These are phyloP conservation scores for Circinella minor DNA, from an alignment of 371 early-diverging fungal genomes.

Conservation along the genomic window DNA sequence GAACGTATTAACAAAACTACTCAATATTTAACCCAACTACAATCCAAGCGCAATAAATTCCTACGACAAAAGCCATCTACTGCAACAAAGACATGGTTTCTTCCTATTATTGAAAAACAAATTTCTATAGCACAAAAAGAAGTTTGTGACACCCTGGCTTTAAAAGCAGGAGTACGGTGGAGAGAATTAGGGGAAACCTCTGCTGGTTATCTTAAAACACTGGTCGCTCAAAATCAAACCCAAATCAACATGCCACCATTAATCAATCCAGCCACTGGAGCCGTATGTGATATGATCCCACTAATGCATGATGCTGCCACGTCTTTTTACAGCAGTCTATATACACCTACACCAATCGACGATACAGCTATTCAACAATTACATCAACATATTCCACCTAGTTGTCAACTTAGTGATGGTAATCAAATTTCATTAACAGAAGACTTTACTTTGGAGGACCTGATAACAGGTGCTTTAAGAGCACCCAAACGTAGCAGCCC, in stretches of 20 bases:
- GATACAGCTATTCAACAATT: not conserved
- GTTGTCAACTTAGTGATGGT: not conserved
- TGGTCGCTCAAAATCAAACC: not conserved
- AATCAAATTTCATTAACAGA: not conserved
- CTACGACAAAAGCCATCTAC: not conserved
- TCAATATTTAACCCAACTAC: not conserved
- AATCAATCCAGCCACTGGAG: slow-evolving; percentile 6
- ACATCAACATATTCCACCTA: not conserved
- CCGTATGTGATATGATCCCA: not conserved
- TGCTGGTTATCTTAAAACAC: slow-evolving; percentile 21
- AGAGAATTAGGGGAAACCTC: slow-evolving; percentile 34
- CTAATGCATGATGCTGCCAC: slow-evolving; percentile 7
- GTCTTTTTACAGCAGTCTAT: slow-evolving; percentile 5
- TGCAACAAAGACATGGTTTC: not conserved
- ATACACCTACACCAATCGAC: slow-evolving; percentile 9
- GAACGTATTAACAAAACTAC: not conserved
- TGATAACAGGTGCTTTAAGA: not conserved
- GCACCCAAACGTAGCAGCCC: slow-evolving; percentile 13
- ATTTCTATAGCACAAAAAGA: slow-evolving; percentile 14
- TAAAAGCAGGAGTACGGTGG: slow-evolving; percentile 11
- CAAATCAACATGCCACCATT: not conserved
- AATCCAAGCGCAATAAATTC: slow-evolving; percentile 10
- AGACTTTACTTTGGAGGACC: slow-evolving; percentile 13
- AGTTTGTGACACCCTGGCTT: slow-evolving; percentile 1
- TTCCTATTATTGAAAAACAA: slow-evolving; percentile 4